phyloP scores from a whole-genome alignment of 495 filamentous ascomycete genomes.

The Penicillium lividum region DNA sequence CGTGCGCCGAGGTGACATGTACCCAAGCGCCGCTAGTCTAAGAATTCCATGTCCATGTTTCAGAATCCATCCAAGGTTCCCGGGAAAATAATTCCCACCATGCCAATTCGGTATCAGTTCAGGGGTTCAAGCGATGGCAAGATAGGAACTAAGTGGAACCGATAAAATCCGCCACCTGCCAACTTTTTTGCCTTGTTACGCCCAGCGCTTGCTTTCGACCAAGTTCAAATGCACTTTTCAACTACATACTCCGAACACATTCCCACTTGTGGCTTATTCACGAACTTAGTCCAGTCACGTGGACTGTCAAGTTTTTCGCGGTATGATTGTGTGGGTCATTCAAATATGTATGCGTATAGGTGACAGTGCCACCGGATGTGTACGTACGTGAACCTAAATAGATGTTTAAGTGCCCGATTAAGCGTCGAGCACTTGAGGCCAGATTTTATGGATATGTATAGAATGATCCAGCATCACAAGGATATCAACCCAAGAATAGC shows the following conservation, averaged over 20 bases:
- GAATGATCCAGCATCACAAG: neutral
- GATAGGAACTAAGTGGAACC: neutral
- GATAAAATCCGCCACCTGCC: constrained; percentile 3
- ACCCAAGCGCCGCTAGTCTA: constrained; percentile 20
- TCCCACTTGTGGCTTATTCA: no score
- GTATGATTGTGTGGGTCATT: no score
- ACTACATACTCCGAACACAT: no score
- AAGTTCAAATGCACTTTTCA: no score
- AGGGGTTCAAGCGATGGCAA: neutral
- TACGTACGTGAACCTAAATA: no score
- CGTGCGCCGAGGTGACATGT: constrained; percentile 7
- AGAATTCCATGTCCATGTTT: constrained; percentile 27
- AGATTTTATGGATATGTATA: no score
- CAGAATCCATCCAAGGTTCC: constrained; percentile 18
- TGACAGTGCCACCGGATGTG: no score
- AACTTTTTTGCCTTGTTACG: neutral
- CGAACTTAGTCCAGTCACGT: no score
- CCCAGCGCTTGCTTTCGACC: neutral
- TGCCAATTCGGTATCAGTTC: neutral
- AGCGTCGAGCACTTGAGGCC: no score
- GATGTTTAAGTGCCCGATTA: no score
- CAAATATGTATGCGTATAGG: no score
- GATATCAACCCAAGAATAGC: neutral
- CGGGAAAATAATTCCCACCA: neutral
- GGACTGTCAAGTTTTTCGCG: no score